Evolutionary conservation across 768 basidiomycete genomes (phyloP).

Genomic region (Lactifluus piperatus): DNA sequence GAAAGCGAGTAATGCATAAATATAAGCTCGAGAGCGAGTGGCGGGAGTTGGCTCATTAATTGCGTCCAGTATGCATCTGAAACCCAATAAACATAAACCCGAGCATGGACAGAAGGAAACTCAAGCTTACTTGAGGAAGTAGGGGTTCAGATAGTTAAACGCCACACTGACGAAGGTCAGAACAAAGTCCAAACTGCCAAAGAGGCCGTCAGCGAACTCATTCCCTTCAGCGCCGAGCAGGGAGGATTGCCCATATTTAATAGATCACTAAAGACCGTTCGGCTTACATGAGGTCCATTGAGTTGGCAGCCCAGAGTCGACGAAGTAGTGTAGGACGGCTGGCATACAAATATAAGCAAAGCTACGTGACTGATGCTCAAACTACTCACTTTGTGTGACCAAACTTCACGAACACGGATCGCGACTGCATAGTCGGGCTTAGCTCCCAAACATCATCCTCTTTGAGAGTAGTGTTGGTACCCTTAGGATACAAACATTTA

Average conservation of each 20-base stretch:
- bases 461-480: conserved; percentile 44
- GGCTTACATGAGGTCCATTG: conserved; percentile 33
- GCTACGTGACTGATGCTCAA: neutral
- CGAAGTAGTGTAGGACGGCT: conserved; percentile 33
- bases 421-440: conserved; percentile 58
- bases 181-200: conserved; percentile 42
- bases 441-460: conserved; percentile 68
- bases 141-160: conserved; percentile 76
- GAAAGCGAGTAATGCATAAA: conserved; percentile 74
- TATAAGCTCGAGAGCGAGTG: conserved; percentile 53
- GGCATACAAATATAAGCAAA: neutral
- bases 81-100: neutral
- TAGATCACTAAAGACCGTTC: neutral
- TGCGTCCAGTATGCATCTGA: conserved; percentile 48
- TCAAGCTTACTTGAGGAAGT: conserved; percentile 54
- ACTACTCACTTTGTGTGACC: conserved; percentile 22
- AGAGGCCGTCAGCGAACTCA: neutral
- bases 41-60: conserved; percentile 44
- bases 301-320: conserved; percentile 38
- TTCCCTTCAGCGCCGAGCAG: neutral
- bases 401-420: conserved; percentile 50
- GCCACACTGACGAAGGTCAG: conserved; percentile 61
- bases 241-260: neutral
- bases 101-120: neutral
- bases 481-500: conserved; percentile 22